Evolutionary conservation across 1,139 yeast genomes (phyloP), one percentile per base, ranked within the genome.

Genomic region (Blastobotrys indianensis): DNA sequence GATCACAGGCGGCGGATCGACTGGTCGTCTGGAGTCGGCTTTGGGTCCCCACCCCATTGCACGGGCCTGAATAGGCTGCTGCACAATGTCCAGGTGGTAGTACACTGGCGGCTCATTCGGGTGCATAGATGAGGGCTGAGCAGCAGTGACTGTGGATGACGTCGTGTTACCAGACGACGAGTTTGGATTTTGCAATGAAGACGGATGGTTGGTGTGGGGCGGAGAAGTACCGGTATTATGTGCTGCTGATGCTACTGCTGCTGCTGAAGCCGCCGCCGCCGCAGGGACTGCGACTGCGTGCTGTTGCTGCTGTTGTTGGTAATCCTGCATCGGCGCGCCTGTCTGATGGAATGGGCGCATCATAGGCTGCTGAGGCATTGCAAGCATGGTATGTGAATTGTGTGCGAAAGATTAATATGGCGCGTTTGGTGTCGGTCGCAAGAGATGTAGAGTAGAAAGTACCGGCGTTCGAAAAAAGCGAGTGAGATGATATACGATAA

Each of bases 1-100:
- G 39, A 62, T 53, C 15, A 62, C 64, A 2, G 65, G 65, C 11
- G 65, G 65, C 17, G 65, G 65, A 44, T 62, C 65, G 6, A 62
- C 64, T 2, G 65, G 65, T n/a, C 65, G 53, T 28, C 65, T 44
- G 4, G 65, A 60, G 44, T 62, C 65, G 30, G 62, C 61, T 45
- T 61, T 58, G 17, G 63, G 50, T 13, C 65, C 63, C 65, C 65
- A 61, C 31, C 65, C 65, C 47, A 61, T 61, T 4, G 65, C 65
- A 29, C 65, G 48, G 13, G 65, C 65, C 41, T 59, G 63, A 23
- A 54, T 46, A 3, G 65, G 65, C 39, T 62, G 63, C 47, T 62
- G 65, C 32, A 56, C 58, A 16, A 62, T 48, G 13, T 57, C 56
- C 16, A 52, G 39, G 17, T 45, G 40, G 36, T 53, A 53, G 25